Percentiles rank a stretch among this genome's conserved stretches.
phyloP scores from a whole-genome alignment of 371 early-diverging fungal genomes.

The Syncephalastrum racemosum region DNA sequence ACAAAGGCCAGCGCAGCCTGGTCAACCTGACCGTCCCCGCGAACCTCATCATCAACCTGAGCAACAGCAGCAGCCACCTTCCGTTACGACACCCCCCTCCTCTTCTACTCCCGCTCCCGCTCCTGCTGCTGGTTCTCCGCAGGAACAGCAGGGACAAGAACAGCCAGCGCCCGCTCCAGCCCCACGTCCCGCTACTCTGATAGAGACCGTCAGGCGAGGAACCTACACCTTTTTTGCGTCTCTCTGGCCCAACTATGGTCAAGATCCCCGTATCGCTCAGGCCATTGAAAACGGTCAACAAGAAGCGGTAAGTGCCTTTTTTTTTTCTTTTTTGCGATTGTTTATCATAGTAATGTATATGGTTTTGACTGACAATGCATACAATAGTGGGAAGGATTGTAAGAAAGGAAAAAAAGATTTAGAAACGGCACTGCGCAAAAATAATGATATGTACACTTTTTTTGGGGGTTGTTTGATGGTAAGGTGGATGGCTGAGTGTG shows the following conservation, averaged over 20 bases:
- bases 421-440: no score
- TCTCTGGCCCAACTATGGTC: slow-evolving; percentile 46
- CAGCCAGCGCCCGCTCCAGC: slow-evolving; percentile 7
- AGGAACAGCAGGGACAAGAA: slow-evolving; percentile 1
- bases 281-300: slow-evolving; percentile 40
- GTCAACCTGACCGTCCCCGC: neutral
- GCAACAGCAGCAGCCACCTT: slow-evolving; percentile 6
- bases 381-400: no score
- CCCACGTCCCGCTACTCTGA: slow-evolving; percentile 1
- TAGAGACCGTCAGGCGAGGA: slow-evolving; percentile 31
- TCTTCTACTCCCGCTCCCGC: neutral
- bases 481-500: no score
- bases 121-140: neutral
- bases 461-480: no score
- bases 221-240: slow-evolving; percentile 42
- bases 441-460: no score
- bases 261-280: slow-evolving; percentile 40
- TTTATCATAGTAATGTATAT: neutral
- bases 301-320: slow-evolving; percentile 17
- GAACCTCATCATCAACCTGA: neutral
- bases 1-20: neutral
- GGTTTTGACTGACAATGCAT: no score
- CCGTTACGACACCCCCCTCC: neutral
- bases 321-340: slow-evolving; percentile 3
- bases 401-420: no score